phyloP scores from a whole-genome alignment of 1,139 yeast genomes.

The Kluyveromyces marxianus region DNA sequence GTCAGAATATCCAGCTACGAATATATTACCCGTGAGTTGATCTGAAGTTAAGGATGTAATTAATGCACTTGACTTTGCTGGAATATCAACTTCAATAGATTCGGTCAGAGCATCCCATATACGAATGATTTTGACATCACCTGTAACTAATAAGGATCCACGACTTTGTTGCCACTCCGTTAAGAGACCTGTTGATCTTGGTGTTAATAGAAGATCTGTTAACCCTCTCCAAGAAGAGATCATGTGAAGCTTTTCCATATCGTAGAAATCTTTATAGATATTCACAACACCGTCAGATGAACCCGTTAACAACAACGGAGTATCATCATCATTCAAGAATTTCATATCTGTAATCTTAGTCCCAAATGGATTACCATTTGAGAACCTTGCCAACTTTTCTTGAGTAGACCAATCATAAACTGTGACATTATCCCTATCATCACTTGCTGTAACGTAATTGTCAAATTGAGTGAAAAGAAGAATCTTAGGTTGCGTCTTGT shows the following conservation, averaged over 20 bases:
- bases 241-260: constrained; percentile 46
- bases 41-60: constrained; percentile 88
- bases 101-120: constrained; percentile 98
- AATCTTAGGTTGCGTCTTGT: constrained; percentile 71
- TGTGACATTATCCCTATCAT: constrained; percentile 75
- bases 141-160: constrained; percentile 86
- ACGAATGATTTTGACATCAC: constrained; percentile 86
- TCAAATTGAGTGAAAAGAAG: constrained; percentile 87
- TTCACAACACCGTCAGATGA: constrained; percentile 91
- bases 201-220: constrained; percentile 73
- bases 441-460: constrained; percentile 70
- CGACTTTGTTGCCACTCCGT: constrained; percentile 97
- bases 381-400: constrained; percentile 54
- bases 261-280: constrained; percentile 71
- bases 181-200: constrained; percentile 75
- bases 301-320: constrained; percentile 77
- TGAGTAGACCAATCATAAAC: constrained; percentile 84
- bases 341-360: constrained; percentile 83
- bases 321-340: constrained; percentile 85
- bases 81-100: constrained; percentile 75
- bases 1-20: constrained; percentile 90
- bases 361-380: constrained; percentile 81
- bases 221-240: constrained; percentile 92
- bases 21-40: constrained; percentile 88
- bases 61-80: constrained; percentile 86